phyloP scores from a whole-genome alignment of 306 rosid species.

The Fragaria ananassa region DNA sequence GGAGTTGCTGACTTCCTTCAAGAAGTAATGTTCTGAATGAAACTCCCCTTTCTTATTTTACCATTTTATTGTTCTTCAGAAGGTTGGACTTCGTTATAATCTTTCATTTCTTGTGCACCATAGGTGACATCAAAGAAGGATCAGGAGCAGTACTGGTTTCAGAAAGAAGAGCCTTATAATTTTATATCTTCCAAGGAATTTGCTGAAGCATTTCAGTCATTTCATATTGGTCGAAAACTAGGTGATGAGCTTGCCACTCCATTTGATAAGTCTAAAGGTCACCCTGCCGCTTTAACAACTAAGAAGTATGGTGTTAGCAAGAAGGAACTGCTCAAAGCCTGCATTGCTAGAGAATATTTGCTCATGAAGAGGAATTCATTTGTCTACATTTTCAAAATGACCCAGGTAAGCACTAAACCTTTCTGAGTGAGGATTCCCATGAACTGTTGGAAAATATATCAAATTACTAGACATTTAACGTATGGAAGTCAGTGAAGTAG shows the following conservation, averaged over 20 bases:
- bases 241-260: slow-evolving; percentile 42
- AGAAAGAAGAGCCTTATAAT: slow-evolving; percentile 29
- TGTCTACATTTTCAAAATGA: slow-evolving; percentile 39
- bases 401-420: slow-evolving; percentile 18
- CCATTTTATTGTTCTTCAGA: background rate
- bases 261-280: slow-evolving; percentile 38
- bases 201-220: slow-evolving; percentile 36
- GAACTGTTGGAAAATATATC: slow-evolving; percentile 3
- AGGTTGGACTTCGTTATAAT: background rate
- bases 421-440: background rate
- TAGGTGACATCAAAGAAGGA: slow-evolving; percentile 44
- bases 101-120: background rate
- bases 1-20: slow-evolving; percentile 59
- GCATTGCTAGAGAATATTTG: slow-evolving; percentile 31
- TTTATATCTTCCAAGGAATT: slow-evolving; percentile 34
- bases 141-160: slow-evolving; percentile 45
- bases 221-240: slow-evolving; percentile 32
- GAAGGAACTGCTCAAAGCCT: slow-evolving; percentile 38
- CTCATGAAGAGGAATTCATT: slow-evolving; percentile 48
- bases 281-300: slow-evolving; percentile 42
- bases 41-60: background rate
- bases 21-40: slow-evolving; percentile 30
- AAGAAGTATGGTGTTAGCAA: slow-evolving; percentile 30
- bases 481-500: background rate
- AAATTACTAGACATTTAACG: background rate